phyloP scores from a whole-genome alignment of 2,329 filamentous ascomycete genomes.

The Ceratocystis ficicola region DNA sequence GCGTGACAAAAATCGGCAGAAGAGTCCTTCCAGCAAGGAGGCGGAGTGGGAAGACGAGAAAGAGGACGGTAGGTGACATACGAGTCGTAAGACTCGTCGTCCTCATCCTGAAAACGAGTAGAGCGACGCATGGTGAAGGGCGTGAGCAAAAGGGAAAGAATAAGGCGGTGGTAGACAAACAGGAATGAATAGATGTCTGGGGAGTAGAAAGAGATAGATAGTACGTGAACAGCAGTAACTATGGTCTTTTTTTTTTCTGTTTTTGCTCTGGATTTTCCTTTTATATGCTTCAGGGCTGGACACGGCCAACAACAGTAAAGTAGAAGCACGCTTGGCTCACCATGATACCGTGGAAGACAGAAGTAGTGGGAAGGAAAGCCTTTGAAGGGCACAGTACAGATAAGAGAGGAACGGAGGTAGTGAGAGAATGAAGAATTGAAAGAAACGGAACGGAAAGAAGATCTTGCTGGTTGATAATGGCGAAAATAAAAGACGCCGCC shows the following conservation, averaged over 20 bases:
- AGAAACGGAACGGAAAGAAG: not conserved
- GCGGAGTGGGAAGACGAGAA: slow-evolving; percentile 56
- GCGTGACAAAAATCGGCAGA: slow-evolving; percentile 28
- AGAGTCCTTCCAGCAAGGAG: slow-evolving; percentile 40
- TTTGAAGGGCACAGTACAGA: not conserved
- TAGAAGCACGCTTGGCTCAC: slow-evolving; percentile 17
- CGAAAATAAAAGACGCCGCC: not conserved
- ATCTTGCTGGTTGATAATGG: not conserved
- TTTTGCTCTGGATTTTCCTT: not conserved
- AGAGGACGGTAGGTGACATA: slow-evolving; percentile 56
- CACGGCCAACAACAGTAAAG: slow-evolving; percentile 17
- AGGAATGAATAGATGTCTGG: not conserved
- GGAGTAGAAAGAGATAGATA: not conserved
- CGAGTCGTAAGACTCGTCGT: slow-evolving; percentile 28
- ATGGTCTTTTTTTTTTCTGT: not conserved
- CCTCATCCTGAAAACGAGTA: slow-evolving; percentile 22
- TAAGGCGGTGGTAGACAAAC: not conserved
- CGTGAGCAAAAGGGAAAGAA: not conserved
- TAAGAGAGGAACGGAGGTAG: not conserved
- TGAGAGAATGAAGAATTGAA: not conserved
- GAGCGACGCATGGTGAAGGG: slow-evolving; percentile 23
- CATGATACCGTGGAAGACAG: slow-evolving; percentile 10
- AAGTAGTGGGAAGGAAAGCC: not conserved
- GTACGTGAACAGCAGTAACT: not conserved
- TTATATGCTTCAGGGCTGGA: slow-evolving; percentile 17